These are phyloP conservation scores for Amanita pallidorosea DNA, from an alignment of 768 basidiomycete species.

Conservation along the genomic window DNA sequence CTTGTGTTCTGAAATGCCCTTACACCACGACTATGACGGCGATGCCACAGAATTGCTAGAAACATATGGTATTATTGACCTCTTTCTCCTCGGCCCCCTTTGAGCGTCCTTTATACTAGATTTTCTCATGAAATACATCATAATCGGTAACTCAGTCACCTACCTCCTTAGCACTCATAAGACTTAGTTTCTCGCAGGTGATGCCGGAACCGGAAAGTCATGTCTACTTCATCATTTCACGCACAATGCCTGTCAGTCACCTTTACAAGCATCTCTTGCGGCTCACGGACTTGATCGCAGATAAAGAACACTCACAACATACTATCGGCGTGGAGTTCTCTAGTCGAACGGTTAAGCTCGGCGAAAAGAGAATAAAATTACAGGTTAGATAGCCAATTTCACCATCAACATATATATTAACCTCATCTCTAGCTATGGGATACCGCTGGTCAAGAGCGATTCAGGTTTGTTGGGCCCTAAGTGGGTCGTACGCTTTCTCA, in stretches of 20 bases:
- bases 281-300: constrained; percentile 27
- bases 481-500: constrained; percentile 5
- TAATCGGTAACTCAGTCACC: constrained; percentile 57
- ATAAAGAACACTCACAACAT: constrained; percentile 94
- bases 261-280: constrained; percentile 6
- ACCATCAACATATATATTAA: constrained; percentile 9
- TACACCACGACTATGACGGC: constrained; percentile 50
- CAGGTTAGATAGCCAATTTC: constrained; percentile 47
- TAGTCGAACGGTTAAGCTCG: constrained; percentile 84
- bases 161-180: constrained; percentile 5
- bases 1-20: constrained; percentile 33
- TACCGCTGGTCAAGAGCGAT: constrained; percentile 93
- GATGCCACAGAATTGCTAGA: constrained; percentile 91
- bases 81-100: constrained; percentile 2
- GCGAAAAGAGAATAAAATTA: constrained; percentile 90
- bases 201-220: constrained; percentile 96
- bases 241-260: constrained; percentile 82
- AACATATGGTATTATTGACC: constrained; percentile 64
- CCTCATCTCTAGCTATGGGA: constrained; percentile 72
- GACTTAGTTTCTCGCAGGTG: constrained; percentile 40
- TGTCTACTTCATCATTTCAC: constrained; percentile 95
- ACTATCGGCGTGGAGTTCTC: constrained; percentile 99
- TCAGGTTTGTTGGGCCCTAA: constrained; percentile 41
- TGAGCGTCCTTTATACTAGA: constrained; percentile 38
- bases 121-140: constrained; percentile 97